Base-by-base conservation (phyloP, 2,329 filamentous ascomycete species). In the Pseudocercospora vitis region DNA sequence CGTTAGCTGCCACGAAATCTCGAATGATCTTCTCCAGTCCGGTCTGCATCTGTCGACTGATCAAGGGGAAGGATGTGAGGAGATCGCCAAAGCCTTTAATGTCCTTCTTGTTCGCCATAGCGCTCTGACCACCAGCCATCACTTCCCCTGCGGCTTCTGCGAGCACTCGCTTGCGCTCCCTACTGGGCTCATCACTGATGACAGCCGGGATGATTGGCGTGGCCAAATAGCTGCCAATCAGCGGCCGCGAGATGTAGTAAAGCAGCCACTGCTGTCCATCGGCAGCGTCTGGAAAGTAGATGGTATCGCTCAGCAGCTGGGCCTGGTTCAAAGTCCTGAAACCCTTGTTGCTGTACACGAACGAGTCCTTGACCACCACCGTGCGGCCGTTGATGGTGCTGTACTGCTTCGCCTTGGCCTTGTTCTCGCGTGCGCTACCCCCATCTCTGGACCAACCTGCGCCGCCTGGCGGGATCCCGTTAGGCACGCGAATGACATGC, bases 321-420 rank as follows among this genome's bases (percentile, higher is more conserved):
- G 91, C 89, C 70, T 97, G 94, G 60, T 89, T 91, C 58, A 96
- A 78, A 28, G 84, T 84, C 75, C 94, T 96, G 80, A 97, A 99
- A 90, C 91, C 94, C 79, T 99, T 99, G 69, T 97, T 97, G 71
- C 88, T 96, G 74, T 95, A 99, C 33, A 97, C 82, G 63, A 87
- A 87, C 21, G 87, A 84, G 73, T 99, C 94, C 73, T 97, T 97
- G 61, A 99, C 85, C 39, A 99, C 89, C 55, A 99, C 86, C 44
- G 89, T 96, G 65, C 90, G 84, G 29, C 91, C 91, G 73, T 99
- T 99, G 62, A 94, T 79, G 0, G 95, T 99, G 11, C 87, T 87
- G 68, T 94, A 95, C 69, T 96, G 91, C 74, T 91, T 95, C 26
- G 94, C 89, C 79, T 97, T 97, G 60, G 88, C 88, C 71, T 91